These are phyloP conservation scores for Psidium guajava DNA, from an alignment of 345 rosid species.

Conservation along the genomic window DNA sequence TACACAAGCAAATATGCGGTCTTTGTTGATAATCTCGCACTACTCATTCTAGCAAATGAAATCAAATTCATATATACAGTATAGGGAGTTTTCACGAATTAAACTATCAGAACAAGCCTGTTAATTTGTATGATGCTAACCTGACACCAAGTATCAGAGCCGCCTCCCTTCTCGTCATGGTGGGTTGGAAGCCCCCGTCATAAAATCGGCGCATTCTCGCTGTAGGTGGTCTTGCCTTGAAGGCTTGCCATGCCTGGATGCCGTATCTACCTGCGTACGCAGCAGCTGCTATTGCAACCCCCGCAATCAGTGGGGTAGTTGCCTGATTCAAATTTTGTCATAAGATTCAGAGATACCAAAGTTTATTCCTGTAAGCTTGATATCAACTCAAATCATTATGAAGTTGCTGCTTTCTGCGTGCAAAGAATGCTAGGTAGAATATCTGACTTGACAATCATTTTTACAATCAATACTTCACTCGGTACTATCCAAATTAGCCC, in stretches of 20 bases:
- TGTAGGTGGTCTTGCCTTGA: conserved; percentile 56
- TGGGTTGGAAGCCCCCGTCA: conserved; percentile 75
- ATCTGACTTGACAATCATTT: not conserved
- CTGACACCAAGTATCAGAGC: conserved; percentile 84
- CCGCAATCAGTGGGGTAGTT: conserved; percentile 62
- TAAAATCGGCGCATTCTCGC: conserved; percentile 44
- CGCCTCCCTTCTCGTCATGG: conserved; percentile 75
- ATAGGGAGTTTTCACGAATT: not conserved
- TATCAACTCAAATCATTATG: not conserved
- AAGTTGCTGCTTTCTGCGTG: not conserved
- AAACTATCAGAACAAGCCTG: not conserved
- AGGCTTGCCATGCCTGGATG: conserved; percentile 82
- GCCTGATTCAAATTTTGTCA: not conserved
- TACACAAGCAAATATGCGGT: not conserved
- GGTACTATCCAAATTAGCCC: not conserved
- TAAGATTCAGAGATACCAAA: not conserved
- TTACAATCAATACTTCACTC: not conserved
- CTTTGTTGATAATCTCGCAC: not conserved
- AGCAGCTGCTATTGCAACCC: conserved; percentile 72
- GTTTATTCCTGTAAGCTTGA: not conserved
- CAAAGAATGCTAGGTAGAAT: not conserved
- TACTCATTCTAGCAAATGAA: not conserved
- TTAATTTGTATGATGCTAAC: conserved; percentile 12
- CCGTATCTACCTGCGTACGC: conserved; percentile 76
- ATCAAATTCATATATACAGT: not conserved